Evolutionary conservation across 2,329 filamentous ascomycete species (phyloP), one percentile per base, ranked within the genome.

Genomic region (Cladophialophora exuberans): DNA sequence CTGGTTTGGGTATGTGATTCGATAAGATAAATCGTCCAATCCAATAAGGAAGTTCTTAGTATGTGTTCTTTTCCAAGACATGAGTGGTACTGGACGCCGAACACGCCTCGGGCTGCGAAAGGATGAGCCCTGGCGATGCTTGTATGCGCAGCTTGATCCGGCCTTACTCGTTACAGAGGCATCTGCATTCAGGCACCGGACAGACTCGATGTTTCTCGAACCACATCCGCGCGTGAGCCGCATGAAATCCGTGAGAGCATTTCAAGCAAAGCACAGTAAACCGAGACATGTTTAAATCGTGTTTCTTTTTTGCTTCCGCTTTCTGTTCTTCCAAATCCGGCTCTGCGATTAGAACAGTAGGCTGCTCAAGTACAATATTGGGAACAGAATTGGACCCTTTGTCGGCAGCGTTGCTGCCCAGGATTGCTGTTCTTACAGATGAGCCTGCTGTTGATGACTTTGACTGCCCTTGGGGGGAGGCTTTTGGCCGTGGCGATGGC

Each of bases 181-280:
- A 83, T 57, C 72, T 69, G 65, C 81, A 83, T 61, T 79, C 78
- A 50, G 79, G 77, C 56, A 81, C 79, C 1, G 81, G 78, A 71
- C 81, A 83, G 61, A 76, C 75, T 31, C 70, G 70, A 68, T 82
- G 78, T 62, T 74, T 75, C 18, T 62, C 60, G 67, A 86, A 87
- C 84, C 84, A 87, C 57, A 79, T 76, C 61, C 76, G 71, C 9
- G 84, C 83, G 73, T 86, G 83, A 67, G 83, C 73, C 3, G 80
- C 82, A 71, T 87, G 84, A 62, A 81, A 84, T 1, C 82, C 83
- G 72, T 87, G 84, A 61, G 80, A 81, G 66, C 84, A 87, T 56
- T 75, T 78, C 62, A 83, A 80, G 64, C 84, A 87, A 64, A 86
- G 83, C 3, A 80, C 79, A 60, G 84, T 75, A 62, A 84, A 79